A percentile compares a stretch with the other conserved stretches of the same genome.
Conservation (phyloP, 768 basidiomycete genomes). For the Neoboletus magnificus region DNA sequence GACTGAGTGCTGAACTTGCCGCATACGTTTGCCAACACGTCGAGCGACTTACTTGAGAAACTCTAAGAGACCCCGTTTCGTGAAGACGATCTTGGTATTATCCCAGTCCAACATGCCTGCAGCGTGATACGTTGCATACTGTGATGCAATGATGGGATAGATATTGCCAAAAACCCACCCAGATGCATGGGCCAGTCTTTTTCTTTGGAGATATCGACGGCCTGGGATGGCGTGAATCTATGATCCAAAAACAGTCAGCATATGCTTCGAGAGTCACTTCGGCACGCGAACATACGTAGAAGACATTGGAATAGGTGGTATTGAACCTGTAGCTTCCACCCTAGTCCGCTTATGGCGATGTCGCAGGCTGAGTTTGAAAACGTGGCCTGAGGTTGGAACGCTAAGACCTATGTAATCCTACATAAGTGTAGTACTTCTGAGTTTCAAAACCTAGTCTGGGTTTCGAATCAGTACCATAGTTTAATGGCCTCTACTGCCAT, state of each 20-base stretch:
- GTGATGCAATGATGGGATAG: background rate
- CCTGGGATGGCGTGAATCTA: slow-evolving; percentile 58
- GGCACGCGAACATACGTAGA: slow-evolving; percentile 21
- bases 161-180: slow-evolving; percentile 39
- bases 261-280: background rate
- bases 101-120: slow-evolving; percentile 83
- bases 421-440: no score
- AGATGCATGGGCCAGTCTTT: slow-evolving; percentile 69
- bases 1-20: slow-evolving; percentile 26
- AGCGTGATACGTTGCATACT: background rate
- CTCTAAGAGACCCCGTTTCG: slow-evolving; percentile 71
- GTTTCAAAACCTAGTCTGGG: no score
- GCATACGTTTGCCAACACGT: background rate
- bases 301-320: slow-evolving; percentile 13
- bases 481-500: no score
- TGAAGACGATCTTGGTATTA: slow-evolving; percentile 69
- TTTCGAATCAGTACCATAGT: no score
- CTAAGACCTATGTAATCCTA: no score
- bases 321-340: background rate
- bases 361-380: no score
- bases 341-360: no score
- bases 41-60: slow-evolving; percentile 61
- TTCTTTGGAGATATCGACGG: slow-evolving; percentile 62
- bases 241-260: background rate
- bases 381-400: no score